Conservation (phyloP, 176 grass and related monocot genomes). For the Hsuehochloa calcarea region DNA sequence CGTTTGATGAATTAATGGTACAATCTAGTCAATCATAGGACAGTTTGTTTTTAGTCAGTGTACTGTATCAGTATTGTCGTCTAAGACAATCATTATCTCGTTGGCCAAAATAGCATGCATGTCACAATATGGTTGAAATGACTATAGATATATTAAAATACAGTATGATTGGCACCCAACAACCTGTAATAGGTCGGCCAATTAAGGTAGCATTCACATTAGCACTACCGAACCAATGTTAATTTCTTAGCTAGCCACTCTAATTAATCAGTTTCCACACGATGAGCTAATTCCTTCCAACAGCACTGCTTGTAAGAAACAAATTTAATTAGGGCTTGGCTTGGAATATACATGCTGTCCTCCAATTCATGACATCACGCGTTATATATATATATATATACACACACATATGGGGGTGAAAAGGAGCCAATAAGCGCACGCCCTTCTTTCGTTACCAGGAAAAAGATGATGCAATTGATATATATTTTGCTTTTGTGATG, state of each 20-base stretch:
- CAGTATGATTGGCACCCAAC: neutral
- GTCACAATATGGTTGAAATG: constrained; percentile 10
- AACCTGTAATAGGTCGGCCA: neutral
- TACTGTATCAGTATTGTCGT: neutral
- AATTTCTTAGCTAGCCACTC: no score
- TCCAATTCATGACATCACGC: neutral
- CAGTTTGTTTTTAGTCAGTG: neutral
- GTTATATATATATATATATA: no score
- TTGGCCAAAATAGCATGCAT: constrained; percentile 14
- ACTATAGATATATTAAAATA: constrained; percentile 23
- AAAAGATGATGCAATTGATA: no score
- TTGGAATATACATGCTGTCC: neutral
- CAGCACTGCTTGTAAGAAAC: neutral
- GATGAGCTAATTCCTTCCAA: neutral
- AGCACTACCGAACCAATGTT: no score
- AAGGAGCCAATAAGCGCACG: no score
- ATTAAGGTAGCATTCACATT: neutral
- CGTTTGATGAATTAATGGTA: neutral
- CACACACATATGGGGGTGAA: no score
- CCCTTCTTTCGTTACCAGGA: no score
- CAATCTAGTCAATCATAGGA: neutral
- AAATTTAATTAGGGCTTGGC: neutral
- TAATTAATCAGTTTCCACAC: no score
- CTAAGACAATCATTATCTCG: constrained; percentile 24
- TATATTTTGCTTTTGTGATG: no score